Conservation (phyloP, 2,329 filamentous ascomycete genomes). For the Aspergillus sp. region DNA sequence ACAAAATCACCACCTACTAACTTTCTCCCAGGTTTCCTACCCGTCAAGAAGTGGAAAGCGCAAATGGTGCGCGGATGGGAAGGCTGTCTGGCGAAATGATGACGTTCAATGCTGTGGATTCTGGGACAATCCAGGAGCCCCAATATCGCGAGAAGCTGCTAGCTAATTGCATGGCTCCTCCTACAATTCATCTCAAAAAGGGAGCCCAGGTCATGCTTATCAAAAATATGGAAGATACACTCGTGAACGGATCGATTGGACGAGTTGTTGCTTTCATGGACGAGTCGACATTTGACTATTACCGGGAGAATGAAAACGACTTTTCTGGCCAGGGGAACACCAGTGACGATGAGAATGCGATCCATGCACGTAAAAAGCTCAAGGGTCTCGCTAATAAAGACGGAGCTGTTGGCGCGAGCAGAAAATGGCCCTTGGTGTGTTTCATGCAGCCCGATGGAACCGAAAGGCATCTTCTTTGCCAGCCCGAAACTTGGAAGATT, state of each 20-base stretch:
- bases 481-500: constrained; percentile 90
- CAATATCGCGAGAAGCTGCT: constrained; percentile 71
- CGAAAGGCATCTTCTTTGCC: constrained; percentile 70
- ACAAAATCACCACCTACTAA: constrained; percentile 12
- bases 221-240: constrained; percentile 91
- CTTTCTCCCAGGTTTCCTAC: constrained; percentile 66
- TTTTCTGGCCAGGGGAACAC: constrained; percentile 49
- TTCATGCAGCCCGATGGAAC: constrained; percentile 78
- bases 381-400: constrained; percentile 48
- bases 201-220: constrained; percentile 99
- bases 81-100: constrained; percentile 64
- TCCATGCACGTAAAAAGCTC: constrained; percentile 52
- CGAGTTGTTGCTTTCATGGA: constrained; percentile 79
- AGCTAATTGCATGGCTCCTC: constrained; percentile 88
- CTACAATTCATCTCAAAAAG: constrained; percentile 73
- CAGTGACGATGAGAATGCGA: constrained; percentile 37
- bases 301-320: constrained; percentile 54
- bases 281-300: constrained; percentile 56
- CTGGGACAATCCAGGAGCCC: constrained; percentile 63
- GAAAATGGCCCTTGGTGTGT: constrained; percentile 75
- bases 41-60: constrained; percentile 78
- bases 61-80: constrained; percentile 71
- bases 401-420: constrained; percentile 44
- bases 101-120: constrained; percentile 69
- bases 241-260: constrained; percentile 92